These are phyloP conservation scores for Cyclostephanos invisitatus DNA, from an alignment of 108 stramenopile genomes.

Conservation along the genomic window DNA sequence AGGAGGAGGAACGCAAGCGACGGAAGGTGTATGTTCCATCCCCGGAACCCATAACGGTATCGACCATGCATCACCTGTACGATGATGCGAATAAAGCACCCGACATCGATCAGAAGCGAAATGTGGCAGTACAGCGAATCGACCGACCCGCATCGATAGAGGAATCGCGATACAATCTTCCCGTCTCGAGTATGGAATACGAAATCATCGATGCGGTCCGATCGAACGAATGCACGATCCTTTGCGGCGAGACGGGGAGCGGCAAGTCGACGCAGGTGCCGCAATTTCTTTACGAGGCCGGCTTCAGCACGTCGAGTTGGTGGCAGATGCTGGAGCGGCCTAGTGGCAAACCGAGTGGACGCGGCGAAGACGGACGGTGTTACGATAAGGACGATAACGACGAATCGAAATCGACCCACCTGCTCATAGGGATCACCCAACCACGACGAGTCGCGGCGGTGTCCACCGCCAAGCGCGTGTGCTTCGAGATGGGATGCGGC, in stretches of 20 bases:
- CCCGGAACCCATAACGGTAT: conserved; percentile 26
- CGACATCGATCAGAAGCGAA: conserved; percentile 7
- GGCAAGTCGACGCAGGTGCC: conserved; percentile 92
- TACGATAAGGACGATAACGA: conserved; percentile 20
- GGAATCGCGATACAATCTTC: conserved; percentile 82
- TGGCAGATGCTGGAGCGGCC: conserved; percentile 14
- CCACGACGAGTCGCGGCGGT: conserved; percentile 97
- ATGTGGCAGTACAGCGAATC: conserved; percentile 44
- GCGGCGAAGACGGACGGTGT: conserved; percentile 11
- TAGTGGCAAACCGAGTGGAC: neutral
- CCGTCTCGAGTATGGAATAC: conserved; percentile 97
- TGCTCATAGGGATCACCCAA: conserved; percentile 88
- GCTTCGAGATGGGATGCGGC: conserved; percentile 91
- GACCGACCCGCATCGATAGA: conserved; percentile 65
- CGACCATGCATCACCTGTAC: conserved; percentile 38
- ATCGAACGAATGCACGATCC: conserved; percentile 88
- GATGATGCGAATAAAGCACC: conserved; percentile 36
- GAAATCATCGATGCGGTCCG: conserved; percentile 97
- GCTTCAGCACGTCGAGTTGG: conserved; percentile 57
- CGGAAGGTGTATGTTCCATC: conserved; percentile 39
- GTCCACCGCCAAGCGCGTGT: conserved; percentile 95
- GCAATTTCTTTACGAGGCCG: conserved; percentile 95
- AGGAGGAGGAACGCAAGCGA: conserved; percentile 51
- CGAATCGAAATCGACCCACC: conserved; percentile 4
- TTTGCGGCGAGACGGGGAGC: conserved; percentile 86